A percentile compares a stretch with the other conserved stretches of the same genome.
phyloP scores from a whole-genome alignment of 2,329 filamentous ascomycete species.

The Calonectria pseudoturangicola region DNA sequence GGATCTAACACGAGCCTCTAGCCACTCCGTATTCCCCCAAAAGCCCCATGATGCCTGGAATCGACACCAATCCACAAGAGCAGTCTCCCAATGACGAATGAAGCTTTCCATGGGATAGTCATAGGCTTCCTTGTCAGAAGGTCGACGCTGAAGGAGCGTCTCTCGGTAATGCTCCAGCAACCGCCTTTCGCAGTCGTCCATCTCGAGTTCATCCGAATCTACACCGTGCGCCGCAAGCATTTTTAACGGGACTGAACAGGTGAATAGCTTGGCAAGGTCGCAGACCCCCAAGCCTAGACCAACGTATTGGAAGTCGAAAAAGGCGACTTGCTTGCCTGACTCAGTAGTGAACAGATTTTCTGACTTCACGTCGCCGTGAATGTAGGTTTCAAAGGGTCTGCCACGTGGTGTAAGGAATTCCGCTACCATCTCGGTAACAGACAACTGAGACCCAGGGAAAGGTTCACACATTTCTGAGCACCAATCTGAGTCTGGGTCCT shows the following conservation, averaged over 20 bases:
- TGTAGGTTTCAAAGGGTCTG: constrained; percentile 70
- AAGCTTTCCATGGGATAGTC: constrained; percentile 74
- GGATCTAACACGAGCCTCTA: constrained; percentile 71
- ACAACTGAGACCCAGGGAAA: constrained; percentile 48
- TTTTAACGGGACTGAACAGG: constrained; percentile 75
- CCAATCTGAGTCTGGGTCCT: constrained; percentile 73
- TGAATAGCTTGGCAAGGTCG: constrained; percentile 80
- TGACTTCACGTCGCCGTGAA: constrained; percentile 82
- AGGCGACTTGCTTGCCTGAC: constrained; percentile 71
- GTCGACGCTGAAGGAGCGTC: constrained; percentile 54
- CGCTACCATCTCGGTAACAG: constrained; percentile 73
- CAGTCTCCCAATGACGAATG: constrained; percentile 78
- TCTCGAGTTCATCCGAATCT: constrained; percentile 62
- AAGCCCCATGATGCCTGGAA: constrained; percentile 78
- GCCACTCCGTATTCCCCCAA: constrained; percentile 76
- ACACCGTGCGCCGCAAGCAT: constrained; percentile 65
- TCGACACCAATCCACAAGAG: constrained; percentile 80
- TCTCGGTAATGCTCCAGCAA: constrained; percentile 72
- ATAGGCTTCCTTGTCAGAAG: not conserved
- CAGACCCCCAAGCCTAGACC: constrained; percentile 79
- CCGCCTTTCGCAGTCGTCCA: constrained; percentile 69
- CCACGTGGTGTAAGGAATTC: constrained; percentile 68
- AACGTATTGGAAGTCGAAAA: constrained; percentile 83
- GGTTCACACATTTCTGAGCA: constrained; percentile 67
- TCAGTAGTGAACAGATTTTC: constrained; percentile 78